Conservation (phyloP, 768 basidiomycete genomes). For the Amanita phalloides region DNA sequence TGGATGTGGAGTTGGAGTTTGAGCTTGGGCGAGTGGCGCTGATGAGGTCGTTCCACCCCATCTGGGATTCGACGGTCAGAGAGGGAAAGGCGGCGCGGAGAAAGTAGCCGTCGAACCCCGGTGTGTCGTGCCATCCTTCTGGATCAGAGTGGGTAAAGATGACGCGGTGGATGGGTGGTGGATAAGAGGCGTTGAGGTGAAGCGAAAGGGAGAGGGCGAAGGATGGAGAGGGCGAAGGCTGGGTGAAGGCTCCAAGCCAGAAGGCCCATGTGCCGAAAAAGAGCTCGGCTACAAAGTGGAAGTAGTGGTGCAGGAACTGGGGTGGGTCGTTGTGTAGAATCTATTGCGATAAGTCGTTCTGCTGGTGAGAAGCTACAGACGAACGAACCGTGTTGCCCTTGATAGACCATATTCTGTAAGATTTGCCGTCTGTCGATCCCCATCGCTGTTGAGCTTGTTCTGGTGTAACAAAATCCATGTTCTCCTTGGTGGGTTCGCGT, state of each 20-base stretch:
- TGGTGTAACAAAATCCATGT: conserved; percentile 53
- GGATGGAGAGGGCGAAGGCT: conserved; percentile 1
- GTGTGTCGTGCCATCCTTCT: conserved; percentile 63
- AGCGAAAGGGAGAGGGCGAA: conserved; percentile 4
- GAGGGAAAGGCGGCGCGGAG: conserved; percentile 67
- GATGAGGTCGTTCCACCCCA: conserved; percentile 65
- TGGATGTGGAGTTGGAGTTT: conserved; percentile 8
- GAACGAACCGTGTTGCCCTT: conserved; percentile 57
- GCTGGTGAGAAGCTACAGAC: neutral
- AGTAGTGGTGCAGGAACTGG: conserved; percentile 81
- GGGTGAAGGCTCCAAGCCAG: conserved; percentile 45
- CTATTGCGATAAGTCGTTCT: conserved; percentile 15
- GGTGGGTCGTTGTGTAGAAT: conserved; percentile 56
- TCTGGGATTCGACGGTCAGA: conserved; percentile 51
- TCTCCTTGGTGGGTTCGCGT: conserved; percentile 53
- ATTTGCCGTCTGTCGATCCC: conserved; percentile 32
- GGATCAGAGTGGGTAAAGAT: conserved; percentile 53
- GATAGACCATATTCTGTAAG: conserved; percentile 46
- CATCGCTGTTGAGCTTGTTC: conserved; percentile 51
- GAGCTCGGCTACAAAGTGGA: conserved; percentile 80
- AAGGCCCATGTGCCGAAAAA: conserved; percentile 68
- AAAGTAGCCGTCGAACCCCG: conserved; percentile 71
- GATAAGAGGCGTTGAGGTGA: conserved; percentile 10
- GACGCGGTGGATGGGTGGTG: conserved; percentile 52
- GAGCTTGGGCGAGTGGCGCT: conserved; percentile 13